Evolutionary conservation across 805 yeast genomes (phyloP), one percentile per base, ranked within the genome.

Genomic region (Saturnispora mendoncae): DNA sequence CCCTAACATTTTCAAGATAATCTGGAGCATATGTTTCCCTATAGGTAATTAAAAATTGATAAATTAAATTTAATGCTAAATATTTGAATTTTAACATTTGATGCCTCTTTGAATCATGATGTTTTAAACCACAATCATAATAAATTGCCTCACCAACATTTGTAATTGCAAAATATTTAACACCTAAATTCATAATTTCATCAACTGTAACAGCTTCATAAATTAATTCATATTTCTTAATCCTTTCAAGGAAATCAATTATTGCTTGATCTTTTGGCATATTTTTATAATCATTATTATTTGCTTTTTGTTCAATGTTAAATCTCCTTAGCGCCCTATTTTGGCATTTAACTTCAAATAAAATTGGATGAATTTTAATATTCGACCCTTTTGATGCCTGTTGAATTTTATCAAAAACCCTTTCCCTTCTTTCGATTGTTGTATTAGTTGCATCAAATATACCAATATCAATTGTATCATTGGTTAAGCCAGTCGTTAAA

Each of bases 391-490:
- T 68, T 38, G 75, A 75, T 29, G 80, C 61, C 46, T 70, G 66
- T 41, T 71, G 68, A 33, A 81, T 74, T 33, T 68, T 64, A 25
- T 70, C 65, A 34, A 78, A 60, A 2, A 83, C 78, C 34, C 69
- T 64, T 26, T 60, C 57, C 50, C 94, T 65, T 51, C 94, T 69
- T 24, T 58, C 60, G 43, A 65, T 71, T 4, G 88, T 81, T 5
- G 85, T 76, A 40, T 60, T 60, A 6, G 64, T 60, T n/a, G 92
- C 92, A 59, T 83, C 94, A 53, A 83, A 78, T 10, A 90, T 80
- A 2, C 97, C 98, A 4, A 90, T 92, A 4, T 88, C 80, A 1
- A 95, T 94, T n/a, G 75, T 69, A 1, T 87, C 92, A 18, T 73
- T 69, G 29, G 83, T 57, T 7, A 92, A 72, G 58, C 80, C 79